Percentiles rank a stretch among this genome's conserved stretches.
These are phyloP conservation scores for Fusarium brevicatenulatum DNA, from an alignment of 2,329 filamentous ascomycete species.

Conservation along the genomic window DNA sequence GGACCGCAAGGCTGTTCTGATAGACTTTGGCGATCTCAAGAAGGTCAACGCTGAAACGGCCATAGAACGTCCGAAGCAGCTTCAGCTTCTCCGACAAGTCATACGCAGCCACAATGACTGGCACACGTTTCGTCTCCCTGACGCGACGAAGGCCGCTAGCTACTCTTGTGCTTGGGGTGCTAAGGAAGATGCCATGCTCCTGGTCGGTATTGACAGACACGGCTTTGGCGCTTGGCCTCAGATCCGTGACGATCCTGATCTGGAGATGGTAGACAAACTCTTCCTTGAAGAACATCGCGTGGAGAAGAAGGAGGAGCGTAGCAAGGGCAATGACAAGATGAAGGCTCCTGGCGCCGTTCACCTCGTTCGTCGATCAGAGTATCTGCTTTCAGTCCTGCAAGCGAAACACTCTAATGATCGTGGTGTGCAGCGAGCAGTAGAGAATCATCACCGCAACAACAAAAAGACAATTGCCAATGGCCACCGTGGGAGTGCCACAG, in stretches of 20 bases:
- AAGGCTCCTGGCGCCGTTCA: constrained; percentile 98
- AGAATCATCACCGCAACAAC: constrained; percentile 95
- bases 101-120: constrained; percentile 75
- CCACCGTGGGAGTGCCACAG: constrained; percentile 71
- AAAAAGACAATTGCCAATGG: constrained; percentile 76
- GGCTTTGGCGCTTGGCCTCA: constrained; percentile 96
- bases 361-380: constrained; percentile 92
- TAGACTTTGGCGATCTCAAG: constrained; percentile 92
- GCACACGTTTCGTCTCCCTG: constrained; percentile 84
- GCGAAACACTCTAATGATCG: constrained; percentile 83
- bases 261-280: constrained; percentile 88
- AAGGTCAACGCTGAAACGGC: constrained; percentile 97
- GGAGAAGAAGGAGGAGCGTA: constrained; percentile 94
- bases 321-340: constrained; percentile 78
- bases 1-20: constrained; percentile 95
- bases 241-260: constrained; percentile 89
- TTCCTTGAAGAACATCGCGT: constrained; percentile 98
- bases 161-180: constrained; percentile 94
- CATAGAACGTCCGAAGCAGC: constrained; percentile 87
- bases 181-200: constrained; percentile 95
- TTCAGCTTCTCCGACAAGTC: constrained; percentile 83
- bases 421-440: constrained; percentile 80
- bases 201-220: constrained; percentile 90
- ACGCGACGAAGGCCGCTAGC: constrained; percentile 90
- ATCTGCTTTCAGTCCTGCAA: constrained; percentile 92